A percentile compares a stretch with the other conserved stretches of the same genome.
phyloP scores from a whole-genome alignment of 345 rosid genomes.

The Citrus cavaleriei region DNA sequence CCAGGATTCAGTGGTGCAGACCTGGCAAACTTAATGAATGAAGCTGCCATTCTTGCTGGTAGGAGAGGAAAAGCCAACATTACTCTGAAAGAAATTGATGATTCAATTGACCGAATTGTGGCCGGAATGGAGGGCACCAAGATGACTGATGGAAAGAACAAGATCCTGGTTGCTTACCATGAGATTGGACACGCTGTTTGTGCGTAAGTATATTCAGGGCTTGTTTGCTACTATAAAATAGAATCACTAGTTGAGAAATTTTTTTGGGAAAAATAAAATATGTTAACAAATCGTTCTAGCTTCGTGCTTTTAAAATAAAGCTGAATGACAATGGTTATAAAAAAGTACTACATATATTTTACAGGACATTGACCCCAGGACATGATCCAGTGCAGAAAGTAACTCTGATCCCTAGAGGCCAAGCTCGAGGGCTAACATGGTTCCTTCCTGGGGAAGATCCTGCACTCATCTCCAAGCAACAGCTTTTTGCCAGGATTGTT shows the following conservation, averaged over 20 bases:
- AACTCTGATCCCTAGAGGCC: slow-evolving; percentile 65
- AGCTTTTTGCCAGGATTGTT: slow-evolving; percentile 60
- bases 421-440: slow-evolving; percentile 84
- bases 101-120: slow-evolving; percentile 62
- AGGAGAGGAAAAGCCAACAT: slow-evolving; percentile 62
- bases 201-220: slow-evolving; percentile 37
- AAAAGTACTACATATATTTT: background rate
- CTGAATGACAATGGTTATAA: too few species aligned
- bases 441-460: slow-evolving; percentile 68
- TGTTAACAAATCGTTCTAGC: background rate
- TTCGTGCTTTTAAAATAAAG: too few species aligned
- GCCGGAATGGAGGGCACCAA: slow-evolving; percentile 79
- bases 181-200: slow-evolving; percentile 75
- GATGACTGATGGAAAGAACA: slow-evolving; percentile 73
- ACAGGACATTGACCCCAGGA: slow-evolving; percentile 56
- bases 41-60: slow-evolving; percentile 76
- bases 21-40: slow-evolving; percentile 76
- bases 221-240: background rate
- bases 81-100: slow-evolving; percentile 56
- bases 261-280: background rate
- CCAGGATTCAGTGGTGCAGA: slow-evolving; percentile 88
- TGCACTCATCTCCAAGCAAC: slow-evolving; percentile 49
- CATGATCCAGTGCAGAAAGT: slow-evolving; percentile 80
- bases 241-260: background rate
- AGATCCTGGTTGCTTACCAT: slow-evolving; percentile 64